Evolutionary conservation across 768 basidiomycete genomes (phyloP), one percentile per base, ranked within the genome.

Genomic region (Coprinellus micaceus): DNA sequence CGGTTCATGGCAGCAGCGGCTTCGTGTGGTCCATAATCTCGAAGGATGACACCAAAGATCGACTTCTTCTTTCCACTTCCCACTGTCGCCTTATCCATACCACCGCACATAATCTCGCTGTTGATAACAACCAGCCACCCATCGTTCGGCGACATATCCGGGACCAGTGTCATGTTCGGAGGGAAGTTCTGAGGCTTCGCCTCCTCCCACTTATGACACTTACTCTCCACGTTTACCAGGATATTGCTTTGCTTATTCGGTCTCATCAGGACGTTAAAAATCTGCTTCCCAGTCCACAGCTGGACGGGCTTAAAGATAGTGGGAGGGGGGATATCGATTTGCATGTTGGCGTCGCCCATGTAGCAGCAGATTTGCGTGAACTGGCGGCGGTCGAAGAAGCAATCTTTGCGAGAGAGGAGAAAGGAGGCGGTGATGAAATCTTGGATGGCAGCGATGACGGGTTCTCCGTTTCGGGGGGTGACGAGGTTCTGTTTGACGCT

Each of bases 61-160:
- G 94, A 97, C 67, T 98, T 98, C 79, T 99, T 98, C 82, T 99
- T 99, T 52, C 97, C 97, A 63, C 92, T 90, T 53, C 97, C 97
- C 3, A 98, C 88, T 0, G 94, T 98, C 15, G 91, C 91, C 74
- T 99, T 99, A 75, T 99, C 97, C 87, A 98, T 96, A 15, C 94
- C 91, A 43, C 97, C 97, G 64, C 95, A 98, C 94, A 98, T 99
- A 63, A 99, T 93, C 71, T 99, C 95, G 66, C 91, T 94, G 69
- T 98, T 99, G 60, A 94, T 85, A 53, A 99, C 85, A 44, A 99
- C 97, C 25, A 99, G 82, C 86, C 92, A 98, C 1, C 96, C 96
- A 63, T 99, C 97, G 66, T 99, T 98, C 0, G 96, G 95, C 10
- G 91, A 89, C 69, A 99, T 78, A 63, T 99, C 97, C 15, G 83